phyloP scores from a whole-genome alignment of 768 basidiomycete species.

The Guyanaporus albipodus region DNA sequence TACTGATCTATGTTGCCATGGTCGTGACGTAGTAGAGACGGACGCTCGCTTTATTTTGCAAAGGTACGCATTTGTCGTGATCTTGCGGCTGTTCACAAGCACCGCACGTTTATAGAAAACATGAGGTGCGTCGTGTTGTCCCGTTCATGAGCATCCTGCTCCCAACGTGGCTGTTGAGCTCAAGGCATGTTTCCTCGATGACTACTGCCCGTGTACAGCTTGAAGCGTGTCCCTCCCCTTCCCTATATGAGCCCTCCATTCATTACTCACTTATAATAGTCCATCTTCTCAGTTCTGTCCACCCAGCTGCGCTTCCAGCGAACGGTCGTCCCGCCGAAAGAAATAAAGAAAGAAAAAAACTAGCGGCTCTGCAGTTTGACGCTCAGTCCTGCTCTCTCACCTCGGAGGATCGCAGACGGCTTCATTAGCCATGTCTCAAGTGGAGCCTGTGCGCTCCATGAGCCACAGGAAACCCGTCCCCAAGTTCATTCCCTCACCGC shows the following conservation, averaged over 20 bases:
- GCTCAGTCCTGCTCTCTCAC: slow-evolving; percentile 8
- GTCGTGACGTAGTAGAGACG: slow-evolving; percentile 24
- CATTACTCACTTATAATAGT: slow-evolving; percentile 28
- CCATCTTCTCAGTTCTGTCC: slow-evolving; percentile 27
- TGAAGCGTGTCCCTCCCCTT: slow-evolving; percentile 25
- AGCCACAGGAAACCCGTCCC: slow-evolving; percentile 74
- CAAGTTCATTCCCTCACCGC: slow-evolving; percentile 60
- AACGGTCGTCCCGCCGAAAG: slow-evolving; percentile 14
- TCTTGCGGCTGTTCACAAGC: slow-evolving; percentile 32
- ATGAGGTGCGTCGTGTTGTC: slow-evolving; percentile 36
- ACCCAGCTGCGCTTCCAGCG: slow-evolving; percentile 23
- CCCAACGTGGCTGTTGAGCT: slow-evolving; percentile 35
- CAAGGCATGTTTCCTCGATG: slow-evolving; percentile 31
- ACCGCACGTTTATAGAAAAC: slow-evolving; percentile 34
- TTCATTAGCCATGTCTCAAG: slow-evolving; percentile 23
- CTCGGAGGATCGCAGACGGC: slow-evolving; percentile 5
- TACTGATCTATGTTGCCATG: slow-evolving; percentile 19
- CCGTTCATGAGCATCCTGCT: slow-evolving; percentile 29
- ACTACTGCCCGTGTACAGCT: slow-evolving; percentile 32
- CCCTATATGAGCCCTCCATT: slow-evolving; percentile 32
- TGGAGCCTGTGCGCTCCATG: slow-evolving; percentile 37
- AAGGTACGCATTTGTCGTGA: slow-evolving; percentile 32
- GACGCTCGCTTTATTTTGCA: slow-evolving; percentile 19
- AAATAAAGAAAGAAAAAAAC: too few species aligned
- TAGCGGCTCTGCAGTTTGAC: slow-evolving; percentile 8